Conservation (phyloP, 176 grass and related monocot genomes). For the Bothriochloa decipiens region DNA sequence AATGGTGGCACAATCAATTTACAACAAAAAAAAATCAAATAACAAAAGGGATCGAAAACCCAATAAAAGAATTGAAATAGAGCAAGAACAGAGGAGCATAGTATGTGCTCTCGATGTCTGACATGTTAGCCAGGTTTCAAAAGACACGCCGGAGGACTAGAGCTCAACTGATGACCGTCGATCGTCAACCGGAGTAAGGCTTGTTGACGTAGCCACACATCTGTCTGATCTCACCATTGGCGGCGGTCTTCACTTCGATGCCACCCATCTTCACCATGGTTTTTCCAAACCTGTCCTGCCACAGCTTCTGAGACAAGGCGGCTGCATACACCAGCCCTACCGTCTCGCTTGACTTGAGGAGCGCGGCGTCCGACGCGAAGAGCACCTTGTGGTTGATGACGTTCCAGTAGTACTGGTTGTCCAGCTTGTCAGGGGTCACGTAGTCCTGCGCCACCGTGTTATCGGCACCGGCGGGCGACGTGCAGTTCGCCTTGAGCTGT, state of each 20-base stretch:
- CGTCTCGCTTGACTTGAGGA: neutral
- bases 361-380: conserved; percentile 48
- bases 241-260: conserved; percentile 15
- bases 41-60: too few relatives aligned
- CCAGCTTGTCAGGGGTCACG: conserved; percentile 20
- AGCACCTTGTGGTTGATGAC: conserved; percentile 32
- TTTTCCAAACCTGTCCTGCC: conserved; percentile 42
- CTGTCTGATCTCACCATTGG: conserved; percentile 41
- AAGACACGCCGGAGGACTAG: neutral
- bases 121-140: too few relatives aligned
- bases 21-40: too few relatives aligned
- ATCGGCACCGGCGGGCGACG: neutral
- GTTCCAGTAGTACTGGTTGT: conserved; percentile 60
- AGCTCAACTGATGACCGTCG: neutral
- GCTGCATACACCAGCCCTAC: neutral
- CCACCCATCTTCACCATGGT: conserved; percentile 52
- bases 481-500: neutral
- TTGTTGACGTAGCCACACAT: conserved; percentile 26
- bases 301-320: neutral
- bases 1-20: too few relatives aligned
- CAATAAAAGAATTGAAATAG: too few relatives aligned
- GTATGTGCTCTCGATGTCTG: too few relatives aligned
- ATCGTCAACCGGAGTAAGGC: neutral
- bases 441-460: conserved; percentile 35
- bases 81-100: too few relatives aligned